Percentiles rank a stretch among this genome's conserved stretches.
phyloP scores from a whole-genome alignment of 129 eudicot species.

The Artemisia argyi region DNA sequence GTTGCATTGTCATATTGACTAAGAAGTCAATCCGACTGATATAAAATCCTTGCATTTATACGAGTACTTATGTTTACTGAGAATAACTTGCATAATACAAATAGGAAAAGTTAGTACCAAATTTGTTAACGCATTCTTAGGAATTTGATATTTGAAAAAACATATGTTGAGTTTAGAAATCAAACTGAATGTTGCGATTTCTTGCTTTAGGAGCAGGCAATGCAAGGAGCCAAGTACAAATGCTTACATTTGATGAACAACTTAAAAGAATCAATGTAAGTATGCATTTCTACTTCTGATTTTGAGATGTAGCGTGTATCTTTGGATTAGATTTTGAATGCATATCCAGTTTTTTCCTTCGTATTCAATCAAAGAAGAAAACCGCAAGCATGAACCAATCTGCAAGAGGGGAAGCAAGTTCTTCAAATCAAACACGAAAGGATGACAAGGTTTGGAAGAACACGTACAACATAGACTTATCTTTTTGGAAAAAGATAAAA shows the following conservation, averaged over 20 bases:
- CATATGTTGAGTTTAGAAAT: constrained; percentile 13
- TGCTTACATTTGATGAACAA: constrained; percentile 34
- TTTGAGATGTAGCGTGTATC: background rate
- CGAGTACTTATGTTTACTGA: background rate
- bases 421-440: constrained; percentile 4
- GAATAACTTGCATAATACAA: background rate
- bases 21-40: constrained; percentile 4
- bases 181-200: constrained; percentile 19
- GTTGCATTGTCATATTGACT: constrained; percentile 10
- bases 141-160: background rate
- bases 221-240: constrained; percentile 11
- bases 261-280: constrained; percentile 36
- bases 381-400: constrained; percentile 11
- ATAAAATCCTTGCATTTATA: background rate
- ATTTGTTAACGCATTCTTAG: background rate
- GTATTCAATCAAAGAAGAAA: constrained; percentile 29
- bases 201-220: constrained; percentile 20
- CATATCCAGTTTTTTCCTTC: background rate
- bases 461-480: constrained; percentile 24
- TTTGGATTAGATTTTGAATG: constrained; percentile 1
- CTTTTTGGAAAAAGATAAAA: constrained; percentile 35
- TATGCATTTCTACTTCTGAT: background rate
- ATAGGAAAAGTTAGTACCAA: background rate
- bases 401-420: constrained; percentile 15
- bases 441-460: constrained; percentile 18